phyloP scores from a whole-genome alignment of 345 rosid genomes.

The Nephelium lappaceum region DNA sequence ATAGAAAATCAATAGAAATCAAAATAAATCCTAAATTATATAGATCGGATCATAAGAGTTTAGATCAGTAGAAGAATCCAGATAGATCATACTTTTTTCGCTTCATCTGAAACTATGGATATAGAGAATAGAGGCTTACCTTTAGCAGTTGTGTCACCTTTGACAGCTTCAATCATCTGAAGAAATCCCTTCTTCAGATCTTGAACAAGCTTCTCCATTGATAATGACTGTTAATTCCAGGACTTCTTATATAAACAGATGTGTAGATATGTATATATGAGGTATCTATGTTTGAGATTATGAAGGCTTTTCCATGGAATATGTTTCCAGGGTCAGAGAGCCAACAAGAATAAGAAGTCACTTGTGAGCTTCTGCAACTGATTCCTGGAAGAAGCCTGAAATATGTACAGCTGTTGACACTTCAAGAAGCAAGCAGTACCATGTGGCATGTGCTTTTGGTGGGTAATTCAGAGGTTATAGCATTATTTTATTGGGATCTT shows the following conservation, averaged over 20 bases:
- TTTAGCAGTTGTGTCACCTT: slow-evolving; percentile 7
- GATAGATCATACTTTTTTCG: no score
- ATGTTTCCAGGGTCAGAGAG: no score
- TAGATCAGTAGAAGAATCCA: no score
- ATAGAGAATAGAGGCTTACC: slow-evolving; percentile 11
- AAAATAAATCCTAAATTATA: no score
- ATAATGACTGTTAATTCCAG: background rate
- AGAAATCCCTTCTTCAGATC: slow-evolving; percentile 33
- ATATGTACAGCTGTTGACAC: background rate
- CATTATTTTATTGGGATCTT: background rate
- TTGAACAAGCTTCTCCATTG: slow-evolving; percentile 30
- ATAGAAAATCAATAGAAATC: no score
- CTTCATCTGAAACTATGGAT: no score
- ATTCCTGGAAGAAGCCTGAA: background rate
- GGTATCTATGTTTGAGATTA: background rate
- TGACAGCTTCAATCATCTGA: slow-evolving; percentile 20
- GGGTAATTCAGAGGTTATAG: background rate
- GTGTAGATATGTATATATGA: no score
- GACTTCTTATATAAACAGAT: no score
- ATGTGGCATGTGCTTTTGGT: background rate
- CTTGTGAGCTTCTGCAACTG: background rate
- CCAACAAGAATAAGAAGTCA: no score
- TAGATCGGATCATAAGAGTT: no score
- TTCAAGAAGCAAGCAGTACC: no score
- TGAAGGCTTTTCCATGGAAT: background rate